Conservation (phyloP, 2,329 filamentous ascomycete genomes). For the Xylariaceae sp. region DNA sequence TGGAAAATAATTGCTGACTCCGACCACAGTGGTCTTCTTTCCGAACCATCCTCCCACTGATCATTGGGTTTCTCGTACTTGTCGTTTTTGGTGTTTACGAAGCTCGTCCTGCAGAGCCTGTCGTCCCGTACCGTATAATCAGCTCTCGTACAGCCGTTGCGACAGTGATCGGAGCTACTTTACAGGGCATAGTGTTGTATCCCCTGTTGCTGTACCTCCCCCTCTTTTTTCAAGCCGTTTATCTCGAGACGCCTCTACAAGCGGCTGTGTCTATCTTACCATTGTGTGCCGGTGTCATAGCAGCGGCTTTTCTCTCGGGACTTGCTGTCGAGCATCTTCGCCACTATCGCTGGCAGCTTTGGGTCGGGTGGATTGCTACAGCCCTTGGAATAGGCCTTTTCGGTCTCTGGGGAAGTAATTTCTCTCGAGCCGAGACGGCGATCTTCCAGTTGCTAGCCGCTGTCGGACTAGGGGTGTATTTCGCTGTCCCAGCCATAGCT, state of each 20-base stretch:
- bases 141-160: constrained; percentile 19
- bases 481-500: constrained; percentile 17
- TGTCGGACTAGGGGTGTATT: constrained; percentile 6
- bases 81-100: constrained; percentile 31
- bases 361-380: constrained; percentile 4
- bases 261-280: constrained; percentile 29
- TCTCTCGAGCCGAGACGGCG: not conserved
- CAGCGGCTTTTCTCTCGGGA: constrained; percentile 1
- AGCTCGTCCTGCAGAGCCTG: constrained; percentile 22
- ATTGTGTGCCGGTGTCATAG: not conserved
- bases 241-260: constrained; percentile 24
- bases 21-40: constrained; percentile 34
- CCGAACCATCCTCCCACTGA: constrained; percentile 31
- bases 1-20: no score
- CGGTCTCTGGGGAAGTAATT: not conserved
- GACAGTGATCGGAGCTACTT: constrained; percentile 24
- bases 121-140: constrained; percentile 33
- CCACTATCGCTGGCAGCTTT: constrained; percentile 1
- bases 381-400: constrained; percentile 4
- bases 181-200: constrained; percentile 32
- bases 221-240: constrained; percentile 33
- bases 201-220: constrained; percentile 32
- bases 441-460: not conserved
- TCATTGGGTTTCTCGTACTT: constrained; percentile 28
- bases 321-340: not conserved